Evolutionary conservation across 2,329 filamentous ascomycete genomes (phyloP).

Genomic region (Microsporum ferrugineum): DNA sequence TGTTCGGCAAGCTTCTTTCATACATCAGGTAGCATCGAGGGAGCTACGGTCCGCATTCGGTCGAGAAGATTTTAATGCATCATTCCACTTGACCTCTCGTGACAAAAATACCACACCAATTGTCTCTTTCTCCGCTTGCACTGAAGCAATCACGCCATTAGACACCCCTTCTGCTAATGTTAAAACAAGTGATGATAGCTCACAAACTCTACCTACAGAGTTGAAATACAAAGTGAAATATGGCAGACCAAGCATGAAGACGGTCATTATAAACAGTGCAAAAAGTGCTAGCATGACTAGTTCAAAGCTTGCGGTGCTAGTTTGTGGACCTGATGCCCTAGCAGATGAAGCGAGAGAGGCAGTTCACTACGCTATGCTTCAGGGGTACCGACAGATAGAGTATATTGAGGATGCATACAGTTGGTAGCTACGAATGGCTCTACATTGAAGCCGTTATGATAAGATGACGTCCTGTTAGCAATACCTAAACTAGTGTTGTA

Average conservation of each 20-base stretch:
- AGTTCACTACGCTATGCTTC: slow-evolving; percentile 24
- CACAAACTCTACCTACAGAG: not conserved
- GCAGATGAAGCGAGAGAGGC: slow-evolving; percentile 32
- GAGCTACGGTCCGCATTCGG: slow-evolving; percentile 12
- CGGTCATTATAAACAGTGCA: slow-evolving; percentile 1
- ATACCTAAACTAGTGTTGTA: not conserved
- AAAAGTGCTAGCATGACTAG: not conserved
- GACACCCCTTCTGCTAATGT: not conserved
- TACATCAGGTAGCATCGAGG: slow-evolving; percentile 13
- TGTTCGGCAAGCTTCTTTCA: slow-evolving; percentile 16
- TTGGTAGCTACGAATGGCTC: slow-evolving; percentile 14
- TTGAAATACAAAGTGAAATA: not conserved
- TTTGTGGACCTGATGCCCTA: slow-evolving; percentile 34
- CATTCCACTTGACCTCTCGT: slow-evolving; percentile 12
- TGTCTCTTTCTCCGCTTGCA: not conserved
- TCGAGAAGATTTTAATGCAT: slow-evolving; percentile 11
- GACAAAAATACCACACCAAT: not conserved
- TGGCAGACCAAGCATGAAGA: slow-evolving; percentile 8
- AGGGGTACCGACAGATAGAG: slow-evolving; percentile 24
- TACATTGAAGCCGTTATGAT: not conserved
- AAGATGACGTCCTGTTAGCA: no score
- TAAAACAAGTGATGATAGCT: not conserved
- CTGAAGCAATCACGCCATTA: slow-evolving; percentile 10
- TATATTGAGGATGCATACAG: slow-evolving; percentile 39
- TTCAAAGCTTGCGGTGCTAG: slow-evolving; percentile 26